A percentile compares a stretch with the other conserved stretches of the same genome.
Conservation (phyloP, 805 yeast species). For the Candida parachauliodes region DNA sequence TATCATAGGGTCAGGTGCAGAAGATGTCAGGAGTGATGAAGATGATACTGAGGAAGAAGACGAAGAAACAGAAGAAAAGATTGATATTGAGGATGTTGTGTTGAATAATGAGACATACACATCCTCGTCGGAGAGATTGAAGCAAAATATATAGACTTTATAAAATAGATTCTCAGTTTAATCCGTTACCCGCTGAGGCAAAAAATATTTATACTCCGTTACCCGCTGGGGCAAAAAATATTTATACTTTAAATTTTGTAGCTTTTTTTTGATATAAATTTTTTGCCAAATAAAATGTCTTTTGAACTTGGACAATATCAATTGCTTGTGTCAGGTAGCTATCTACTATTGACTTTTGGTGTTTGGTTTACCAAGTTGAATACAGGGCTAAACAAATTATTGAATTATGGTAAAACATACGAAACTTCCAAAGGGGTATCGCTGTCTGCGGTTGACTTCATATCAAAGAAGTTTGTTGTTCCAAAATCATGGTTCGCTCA, state of each 20-base stretch:
- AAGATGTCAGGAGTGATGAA: conserved; percentile 81
- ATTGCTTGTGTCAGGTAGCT: background rate
- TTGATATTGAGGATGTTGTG: too few species aligned
- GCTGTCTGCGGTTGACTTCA: conserved; percentile 8
- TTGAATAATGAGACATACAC: background rate
- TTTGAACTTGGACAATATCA: background rate
- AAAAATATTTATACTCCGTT: too few species aligned
- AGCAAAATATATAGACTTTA: too few species aligned
- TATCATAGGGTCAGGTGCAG: conserved; percentile 70
- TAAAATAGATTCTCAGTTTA: too few species aligned
- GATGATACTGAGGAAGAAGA: conserved; percentile 50
- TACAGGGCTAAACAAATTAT: conserved; percentile 16
- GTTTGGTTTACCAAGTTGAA: conserved; percentile 11
- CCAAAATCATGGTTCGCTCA: conserved; percentile 64
- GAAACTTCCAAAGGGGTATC: background rate
- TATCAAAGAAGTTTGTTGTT: conserved; percentile 37
- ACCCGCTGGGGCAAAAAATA: too few species aligned
- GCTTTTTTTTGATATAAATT: too few species aligned
- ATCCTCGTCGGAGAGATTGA: background rate
- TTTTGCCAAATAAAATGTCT: background rate
- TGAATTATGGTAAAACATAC: conserved; percentile 20
- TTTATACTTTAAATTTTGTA: too few species aligned
- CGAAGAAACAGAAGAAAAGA: conserved; percentile 16
- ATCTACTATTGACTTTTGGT: background rate
- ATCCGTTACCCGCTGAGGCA: too few species aligned